A percentile compares a stretch with the other conserved stretches of the same genome.
These are phyloP conservation scores for Daldinia childiae DNA, from an alignment of 495 filamentous ascomycete genomes.

Conservation along the genomic window DNA sequence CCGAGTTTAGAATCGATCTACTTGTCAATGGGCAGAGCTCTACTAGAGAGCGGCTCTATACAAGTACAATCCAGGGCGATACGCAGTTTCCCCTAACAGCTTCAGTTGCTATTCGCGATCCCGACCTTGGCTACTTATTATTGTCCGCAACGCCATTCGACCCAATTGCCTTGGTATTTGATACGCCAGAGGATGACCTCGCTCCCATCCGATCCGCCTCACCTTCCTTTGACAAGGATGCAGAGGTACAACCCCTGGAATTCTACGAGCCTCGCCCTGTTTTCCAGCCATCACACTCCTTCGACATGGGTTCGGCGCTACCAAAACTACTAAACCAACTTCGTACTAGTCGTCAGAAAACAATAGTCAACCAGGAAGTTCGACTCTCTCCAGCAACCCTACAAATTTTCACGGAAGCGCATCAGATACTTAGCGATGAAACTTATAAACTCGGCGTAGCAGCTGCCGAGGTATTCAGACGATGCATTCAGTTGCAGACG, in stretches of 20 bases:
- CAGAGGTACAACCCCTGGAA: conserved; percentile 48
- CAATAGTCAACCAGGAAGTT: conserved; percentile 73
- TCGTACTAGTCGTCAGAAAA: conserved; percentile 66
- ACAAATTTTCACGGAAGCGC: conserved; percentile 77
- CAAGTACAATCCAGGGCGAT: conserved; percentile 50
- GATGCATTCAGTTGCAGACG: conserved; percentile 74
- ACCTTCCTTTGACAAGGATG: conserved; percentile 47
- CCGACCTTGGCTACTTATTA: conserved; percentile 81
- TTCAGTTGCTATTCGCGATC: conserved; percentile 73
- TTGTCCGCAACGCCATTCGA: conserved; percentile 72
- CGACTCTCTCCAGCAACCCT: conserved; percentile 79
- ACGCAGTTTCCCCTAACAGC: conserved; percentile 61
- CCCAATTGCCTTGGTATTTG: conserved; percentile 73
- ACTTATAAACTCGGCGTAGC: conserved; percentile 76
- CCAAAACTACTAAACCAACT: conserved; percentile 70
- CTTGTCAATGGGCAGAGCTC: conserved; percentile 71
- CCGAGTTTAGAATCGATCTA: conserved; percentile 76
- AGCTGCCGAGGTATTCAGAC: conserved; percentile 82
- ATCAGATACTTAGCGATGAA: conserved; percentile 76
- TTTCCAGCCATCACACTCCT: conserved; percentile 73
- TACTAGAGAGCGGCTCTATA: conserved; percentile 67
- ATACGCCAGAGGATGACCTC: conserved; percentile 64
- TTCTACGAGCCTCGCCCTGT: conserved; percentile 67
- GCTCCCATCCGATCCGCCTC: conserved; percentile 47
- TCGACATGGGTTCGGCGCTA: conserved; percentile 68